Evolutionary conservation across 78 protist genomes (phyloP), one percentile per base, ranked within the genome.

Genomic region (Dictyostelium purpureum): DNA sequence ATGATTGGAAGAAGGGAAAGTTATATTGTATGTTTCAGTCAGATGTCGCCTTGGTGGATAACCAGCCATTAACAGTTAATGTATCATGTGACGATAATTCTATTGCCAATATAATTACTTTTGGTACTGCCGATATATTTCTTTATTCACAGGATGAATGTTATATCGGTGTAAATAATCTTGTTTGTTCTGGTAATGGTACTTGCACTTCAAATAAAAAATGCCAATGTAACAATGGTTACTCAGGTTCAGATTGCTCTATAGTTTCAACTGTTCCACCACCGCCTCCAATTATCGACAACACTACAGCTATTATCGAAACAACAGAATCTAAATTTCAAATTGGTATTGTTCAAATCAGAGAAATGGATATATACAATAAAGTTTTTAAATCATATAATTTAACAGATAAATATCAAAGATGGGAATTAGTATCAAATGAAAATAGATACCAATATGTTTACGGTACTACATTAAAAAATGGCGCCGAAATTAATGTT

Each of bases 181-280:
- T 12, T 0, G 38, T 26, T 21, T 73, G 79, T 47, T 47, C 35
- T 40, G 54, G 63, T 33, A 38, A 73, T 73, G 79, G 79, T 28
- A 0, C 1, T 28, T 73, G 79, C 28, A 26, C 40, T 28, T 21
- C 40, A 14, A 6, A 73, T 0, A 2, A 16, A 6, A 45, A 14
- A 28, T 73, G 79, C 45, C 21, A 12, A n/a, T 73, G 79, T 28
- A 47, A 26, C 28, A 45, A 45, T 45, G 79, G 79, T 1, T 73
- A 4, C 11, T 38, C n/a, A 11, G 40, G 52, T 12, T 73, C 45
- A 28, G 79, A 73, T 45, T 73, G 79, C 18, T 73, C 79, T n/a
- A 21, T 31, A 31, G 12, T 14, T 31, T 21, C 21, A 16, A 45
- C 7, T 40, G 18, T 16, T 7, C 18, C n/a, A n/a, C 74, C 74